Evolutionary conservation across 2,329 filamentous ascomycete genomes (phyloP), one percentile per base, ranked within the genome.

Genomic region (Aspergillus brasiliensis): DNA sequence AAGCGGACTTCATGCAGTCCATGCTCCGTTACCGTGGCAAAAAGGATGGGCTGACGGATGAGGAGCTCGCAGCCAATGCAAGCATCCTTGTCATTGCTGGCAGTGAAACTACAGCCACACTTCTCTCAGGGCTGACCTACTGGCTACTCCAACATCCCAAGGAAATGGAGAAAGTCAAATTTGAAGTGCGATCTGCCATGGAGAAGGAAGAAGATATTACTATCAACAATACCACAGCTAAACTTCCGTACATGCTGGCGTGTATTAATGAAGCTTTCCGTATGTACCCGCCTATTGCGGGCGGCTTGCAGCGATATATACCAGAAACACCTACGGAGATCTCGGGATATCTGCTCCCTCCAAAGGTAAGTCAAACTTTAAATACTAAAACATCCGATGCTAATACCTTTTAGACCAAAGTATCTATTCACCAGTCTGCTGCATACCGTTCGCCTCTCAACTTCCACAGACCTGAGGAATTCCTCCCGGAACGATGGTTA

Each of bases 401-500:
- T 44, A 56, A 27, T n/a, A 7, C 3, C 1, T 10, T n/a, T 4
- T 51, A 81, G 79, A 81, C 77, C 1, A 64, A 68, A 1, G 73
- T 83, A 0, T 72, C 73, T 1, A 72, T 82, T 1, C 74, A 77
- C 53, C 80, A 83, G 25, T 80, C 72, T 60, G 70, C 77, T 1
- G 73, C 80, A 19, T 78, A 79, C 64, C 75, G 77, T 59, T 79
- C 78, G 55, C 70, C 75, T 0, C 64, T 65, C 10, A 74, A 81
- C 64, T 85, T 82, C 65, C 71, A 71, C 11, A 69, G 78, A 1
- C 76, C 82, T 0, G 70, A 78, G 8, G 65, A 65, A 0, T 86
- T 79, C 64, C 71, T 71, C 6, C 83, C 83, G 0, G 81, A 84
- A 65, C 74, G 83, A 0, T 85, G 80, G 74, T 66, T 80, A 2